Evolutionary conservation across 768 basidiomycete species (phyloP).

Genomic region (Rossbeevera mucosa): DNA sequence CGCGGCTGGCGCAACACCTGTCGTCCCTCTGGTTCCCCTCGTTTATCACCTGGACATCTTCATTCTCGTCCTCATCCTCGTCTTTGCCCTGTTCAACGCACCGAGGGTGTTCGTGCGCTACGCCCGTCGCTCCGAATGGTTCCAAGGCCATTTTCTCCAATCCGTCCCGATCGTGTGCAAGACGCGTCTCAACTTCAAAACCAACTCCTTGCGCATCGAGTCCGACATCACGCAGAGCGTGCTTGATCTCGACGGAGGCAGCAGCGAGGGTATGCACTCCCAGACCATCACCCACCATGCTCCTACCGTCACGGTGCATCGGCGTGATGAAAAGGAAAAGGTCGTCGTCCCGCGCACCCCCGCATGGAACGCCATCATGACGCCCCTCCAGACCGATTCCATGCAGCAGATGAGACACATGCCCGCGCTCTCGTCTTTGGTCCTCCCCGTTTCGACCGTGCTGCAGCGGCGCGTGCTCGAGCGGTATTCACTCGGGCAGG

Average conservation of each 20-base stretch:
- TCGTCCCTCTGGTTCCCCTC: constrained; percentile 4
- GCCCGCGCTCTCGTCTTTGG: constrained; percentile 35
- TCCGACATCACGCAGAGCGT: constrained; percentile 11
- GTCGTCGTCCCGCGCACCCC: background rate
- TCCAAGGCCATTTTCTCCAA: constrained; percentile 45
- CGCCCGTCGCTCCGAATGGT: constrained; percentile 47
- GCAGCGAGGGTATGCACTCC: constrained; percentile 9
- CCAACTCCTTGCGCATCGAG: constrained; percentile 10
- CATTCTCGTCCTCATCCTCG: constrained; percentile 37
- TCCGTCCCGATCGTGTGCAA: constrained; percentile 4
- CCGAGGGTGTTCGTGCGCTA: constrained; percentile 52
- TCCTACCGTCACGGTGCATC: background rate
- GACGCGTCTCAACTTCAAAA: constrained; percentile 11
- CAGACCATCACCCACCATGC: background rate
- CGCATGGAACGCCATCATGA: background rate
- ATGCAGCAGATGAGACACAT: constrained; percentile 28
- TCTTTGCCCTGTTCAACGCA: constrained; percentile 39
- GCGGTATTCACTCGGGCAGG: constrained; percentile 50
- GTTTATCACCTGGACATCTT: constrained; percentile 43
- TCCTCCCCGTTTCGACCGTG: constrained; percentile 40
- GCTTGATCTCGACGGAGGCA: constrained; percentile 16
- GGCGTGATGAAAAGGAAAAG: constrained; percentile 14
- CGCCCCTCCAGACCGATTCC: background rate
- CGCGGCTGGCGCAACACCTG: background rate
- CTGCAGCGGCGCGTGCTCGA: constrained; percentile 43